phyloP scores from a whole-genome alignment of 225 moss, liverwort and hornwort species.

The Pseudoscleropodium purum region DNA sequence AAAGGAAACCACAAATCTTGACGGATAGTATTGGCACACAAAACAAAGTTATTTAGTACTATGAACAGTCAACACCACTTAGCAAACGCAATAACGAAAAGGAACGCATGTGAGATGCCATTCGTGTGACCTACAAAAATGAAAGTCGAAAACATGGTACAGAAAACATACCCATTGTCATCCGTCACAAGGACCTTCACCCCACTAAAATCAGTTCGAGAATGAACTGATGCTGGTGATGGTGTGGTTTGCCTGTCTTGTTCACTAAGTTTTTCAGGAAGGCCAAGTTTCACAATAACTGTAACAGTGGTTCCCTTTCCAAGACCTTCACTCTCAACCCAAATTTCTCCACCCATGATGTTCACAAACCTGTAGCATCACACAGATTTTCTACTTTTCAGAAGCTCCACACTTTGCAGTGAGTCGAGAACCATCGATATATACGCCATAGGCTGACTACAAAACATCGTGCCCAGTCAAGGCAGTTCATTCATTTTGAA shows the following conservation, averaged over 20 bases:
- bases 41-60: neutral
- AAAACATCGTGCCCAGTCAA: neutral
- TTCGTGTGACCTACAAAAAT: neutral
- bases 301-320: slow-evolving; percentile 50
- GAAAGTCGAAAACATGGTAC: neutral
- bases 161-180: slow-evolving; percentile 52
- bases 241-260: slow-evolving; percentile 36
- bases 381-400: neutral
- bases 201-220: slow-evolving; percentile 48
- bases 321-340: slow-evolving; percentile 57
- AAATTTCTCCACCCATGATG: slow-evolving; percentile 60
- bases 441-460: neutral
- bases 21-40: neutral
- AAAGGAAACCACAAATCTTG: neutral
- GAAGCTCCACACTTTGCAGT: neutral
- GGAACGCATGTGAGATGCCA: neutral
- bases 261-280: slow-evolving; percentile 40
- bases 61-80: neutral
- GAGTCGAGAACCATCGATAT: neutral
- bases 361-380: slow-evolving; percentile 46
- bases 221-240: slow-evolving; percentile 25
- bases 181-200: slow-evolving; percentile 68
- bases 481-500: neutral
- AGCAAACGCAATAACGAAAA: neutral
- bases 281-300: slow-evolving; percentile 45